Conservation (phyloP, 2,329 filamentous ascomycete species). For the Stagonosporopsis tanaceti region DNA sequence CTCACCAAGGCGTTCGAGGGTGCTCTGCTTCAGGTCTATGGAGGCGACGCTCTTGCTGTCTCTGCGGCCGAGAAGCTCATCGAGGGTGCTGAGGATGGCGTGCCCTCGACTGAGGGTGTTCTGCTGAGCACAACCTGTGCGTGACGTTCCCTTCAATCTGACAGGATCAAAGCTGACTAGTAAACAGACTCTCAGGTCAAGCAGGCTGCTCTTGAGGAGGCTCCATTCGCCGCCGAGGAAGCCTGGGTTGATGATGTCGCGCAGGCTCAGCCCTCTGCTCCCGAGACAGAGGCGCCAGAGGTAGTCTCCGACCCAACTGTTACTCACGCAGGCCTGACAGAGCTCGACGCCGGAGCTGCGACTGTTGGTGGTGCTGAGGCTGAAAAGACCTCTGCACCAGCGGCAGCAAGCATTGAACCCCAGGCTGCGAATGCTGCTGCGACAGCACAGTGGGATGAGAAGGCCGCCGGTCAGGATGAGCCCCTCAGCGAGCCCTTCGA, state of each 20-base stretch:
- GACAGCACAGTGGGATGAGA: slow-evolving; percentile 72
- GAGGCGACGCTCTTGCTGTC: slow-evolving; percentile 77
- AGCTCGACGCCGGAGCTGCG: slow-evolving; percentile 61
- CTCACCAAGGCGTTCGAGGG: slow-evolving; percentile 85
- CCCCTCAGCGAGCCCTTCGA: slow-evolving; percentile 74
- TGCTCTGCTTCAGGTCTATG: slow-evolving; percentile 79
- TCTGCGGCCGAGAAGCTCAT: slow-evolving; percentile 79
- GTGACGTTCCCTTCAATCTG: slow-evolving; percentile 39
- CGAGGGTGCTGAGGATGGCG: slow-evolving; percentile 72
- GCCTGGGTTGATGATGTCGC: slow-evolving; percentile 59
- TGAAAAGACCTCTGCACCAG: slow-evolving; percentile 42
- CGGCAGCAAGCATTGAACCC: slow-evolving; percentile 51
- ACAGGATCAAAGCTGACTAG: slow-evolving; percentile 19
- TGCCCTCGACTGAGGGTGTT: slow-evolving; percentile 70
- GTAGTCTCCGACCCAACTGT: slow-evolving; percentile 70
- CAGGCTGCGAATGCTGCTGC: slow-evolving; percentile 62
- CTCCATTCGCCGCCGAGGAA: slow-evolving; percentile 63
- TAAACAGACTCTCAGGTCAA: slow-evolving; percentile 66
- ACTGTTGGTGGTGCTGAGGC: slow-evolving; percentile 43
- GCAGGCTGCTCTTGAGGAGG: slow-evolving; percentile 56
- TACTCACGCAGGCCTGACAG: slow-evolving; percentile 71
- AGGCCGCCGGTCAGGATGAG: slow-evolving; percentile 56
- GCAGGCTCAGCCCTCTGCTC: slow-evolving; percentile 52
- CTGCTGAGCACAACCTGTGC: slow-evolving; percentile 75
- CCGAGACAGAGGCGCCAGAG: slow-evolving; percentile 47